These are phyloP conservation scores for Forsythia suspensa DNA, from an alignment of 257 asterid species.

Conservation along the genomic window DNA sequence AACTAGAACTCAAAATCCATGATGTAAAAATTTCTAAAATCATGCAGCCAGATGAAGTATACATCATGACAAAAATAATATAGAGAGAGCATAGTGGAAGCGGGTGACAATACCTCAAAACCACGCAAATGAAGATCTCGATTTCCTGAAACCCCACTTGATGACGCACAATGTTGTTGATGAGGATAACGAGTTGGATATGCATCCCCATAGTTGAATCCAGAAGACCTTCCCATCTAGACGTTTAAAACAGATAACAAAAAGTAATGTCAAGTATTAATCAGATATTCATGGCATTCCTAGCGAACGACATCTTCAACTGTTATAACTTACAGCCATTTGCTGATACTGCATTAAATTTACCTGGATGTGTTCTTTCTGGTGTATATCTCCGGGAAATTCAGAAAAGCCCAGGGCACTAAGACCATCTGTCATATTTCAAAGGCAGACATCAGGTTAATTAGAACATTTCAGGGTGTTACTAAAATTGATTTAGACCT, in stretches of 20 bases:
- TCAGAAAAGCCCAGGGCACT: conserved; percentile 60
- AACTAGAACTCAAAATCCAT: neutral
- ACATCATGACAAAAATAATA: no score
- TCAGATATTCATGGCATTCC: conserved; percentile 1
- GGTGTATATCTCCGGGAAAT: conserved; percentile 55
- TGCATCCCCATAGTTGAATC: no score
- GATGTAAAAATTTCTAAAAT: neutral
- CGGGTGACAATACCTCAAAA: neutral
- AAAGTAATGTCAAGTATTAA: conserved; percentile 23
- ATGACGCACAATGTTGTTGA: conserved; percentile 69
- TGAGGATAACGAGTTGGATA: conserved; percentile 47
- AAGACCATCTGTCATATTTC: conserved; percentile 32
- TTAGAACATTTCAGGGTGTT: no score
- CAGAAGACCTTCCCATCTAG: conserved; percentile 70
- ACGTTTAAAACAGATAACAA: neutral
- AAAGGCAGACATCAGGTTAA: neutral
- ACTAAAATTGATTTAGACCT: neutral
- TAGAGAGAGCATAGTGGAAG: no score
- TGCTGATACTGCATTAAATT: conserved; percentile 76
- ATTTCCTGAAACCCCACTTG: conserved; percentile 63
- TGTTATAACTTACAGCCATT: conserved; percentile 56
- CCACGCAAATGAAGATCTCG: conserved; percentile 58
- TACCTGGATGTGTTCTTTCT: conserved; percentile 74
- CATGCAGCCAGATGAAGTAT: neutral
- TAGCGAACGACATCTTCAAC: conserved; percentile 12